Evolutionary conservation across 352 stramenopile species (phyloP).

Genomic region (Globisporangium viniferum): DNA sequence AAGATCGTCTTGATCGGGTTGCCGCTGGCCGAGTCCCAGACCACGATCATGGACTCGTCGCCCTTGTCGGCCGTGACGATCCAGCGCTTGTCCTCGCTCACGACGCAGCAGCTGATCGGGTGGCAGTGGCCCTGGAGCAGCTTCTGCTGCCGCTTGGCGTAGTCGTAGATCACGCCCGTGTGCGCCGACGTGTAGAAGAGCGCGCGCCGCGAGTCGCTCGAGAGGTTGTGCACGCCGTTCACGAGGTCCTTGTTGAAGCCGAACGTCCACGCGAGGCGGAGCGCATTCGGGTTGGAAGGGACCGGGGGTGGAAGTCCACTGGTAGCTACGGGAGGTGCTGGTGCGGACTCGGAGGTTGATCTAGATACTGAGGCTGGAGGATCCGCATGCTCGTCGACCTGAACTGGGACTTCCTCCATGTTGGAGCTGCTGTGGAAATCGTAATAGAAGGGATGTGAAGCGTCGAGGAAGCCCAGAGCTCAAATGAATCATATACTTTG

Average conservation of each 20-base stretch:
- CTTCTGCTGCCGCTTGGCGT: slow-evolving; percentile 74
- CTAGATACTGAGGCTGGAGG: not conserved
- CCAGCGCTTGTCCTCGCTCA: slow-evolving; percentile 92
- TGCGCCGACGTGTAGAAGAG: slow-evolving; percentile 92
- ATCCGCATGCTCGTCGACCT: not conserved
- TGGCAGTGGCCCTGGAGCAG: slow-evolving; percentile 92
- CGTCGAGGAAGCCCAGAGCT: not conserved
- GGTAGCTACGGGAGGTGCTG: not conserved
- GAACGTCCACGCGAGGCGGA: slow-evolving; percentile 84
- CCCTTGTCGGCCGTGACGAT: slow-evolving; percentile 90
- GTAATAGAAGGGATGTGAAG: not conserved
- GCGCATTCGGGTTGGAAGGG: slow-evolving; percentile 34
- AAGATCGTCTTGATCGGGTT: slow-evolving; percentile 92
- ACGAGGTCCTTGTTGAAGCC: slow-evolving; percentile 91
- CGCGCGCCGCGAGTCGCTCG: slow-evolving; percentile 52
- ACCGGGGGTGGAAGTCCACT: not conserved
- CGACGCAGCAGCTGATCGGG: slow-evolving; percentile 83
- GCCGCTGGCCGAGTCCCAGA: slow-evolving; percentile 85
- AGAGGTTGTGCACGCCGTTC: slow-evolving; percentile 87
- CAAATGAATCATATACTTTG: not conserved
- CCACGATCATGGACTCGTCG: slow-evolving; percentile 87
- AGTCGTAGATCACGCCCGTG: slow-evolving; percentile 93
- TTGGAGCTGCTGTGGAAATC: too few species aligned
- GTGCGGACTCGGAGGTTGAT: not conserved
- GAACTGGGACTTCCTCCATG: not conserved